Conservation (phyloP, 1,284 basidiomycete genomes). For the Wolfiporia cocos region DNA sequence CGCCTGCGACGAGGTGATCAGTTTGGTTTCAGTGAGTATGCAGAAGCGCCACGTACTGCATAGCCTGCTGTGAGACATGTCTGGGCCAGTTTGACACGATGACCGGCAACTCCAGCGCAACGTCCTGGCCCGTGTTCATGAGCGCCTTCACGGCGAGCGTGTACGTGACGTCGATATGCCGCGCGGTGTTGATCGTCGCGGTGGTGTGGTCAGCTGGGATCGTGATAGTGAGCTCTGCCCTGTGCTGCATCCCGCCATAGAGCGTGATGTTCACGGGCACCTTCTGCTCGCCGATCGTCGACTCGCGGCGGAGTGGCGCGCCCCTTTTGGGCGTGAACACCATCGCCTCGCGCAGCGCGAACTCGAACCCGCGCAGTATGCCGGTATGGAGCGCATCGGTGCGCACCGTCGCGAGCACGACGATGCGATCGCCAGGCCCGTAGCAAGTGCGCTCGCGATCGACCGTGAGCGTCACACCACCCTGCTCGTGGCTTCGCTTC, state of each 20-base stretch:
- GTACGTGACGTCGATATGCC: slow-evolving; percentile 80
- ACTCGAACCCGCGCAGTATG: slow-evolving; percentile 75
- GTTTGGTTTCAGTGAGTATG: slow-evolving; percentile 1
- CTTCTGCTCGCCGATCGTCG: slow-evolving; percentile 57
- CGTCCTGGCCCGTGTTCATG: slow-evolving; percentile 58
- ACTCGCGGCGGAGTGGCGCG: slow-evolving; percentile 48
- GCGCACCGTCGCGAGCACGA: slow-evolving; percentile 63
- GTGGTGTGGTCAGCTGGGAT: slow-evolving; percentile 69
- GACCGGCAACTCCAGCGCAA: slow-evolving; percentile 68
- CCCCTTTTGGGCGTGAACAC: slow-evolving; percentile 56
- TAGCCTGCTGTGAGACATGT: slow-evolving; percentile 55
- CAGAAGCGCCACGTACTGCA: slow-evolving; percentile 38
- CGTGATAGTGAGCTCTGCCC: slow-evolving; percentile 60
- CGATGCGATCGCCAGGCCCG: slow-evolving; percentile 78
- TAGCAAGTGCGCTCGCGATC: slow-evolving; percentile 72
- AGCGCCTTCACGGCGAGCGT: slow-evolving; percentile 70
- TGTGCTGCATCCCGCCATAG: slow-evolving; percentile 64
- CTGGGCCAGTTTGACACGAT: slow-evolving; percentile 79
- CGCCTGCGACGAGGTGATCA: slow-evolving; percentile 35
- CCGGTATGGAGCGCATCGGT: slow-evolving; percentile 60
- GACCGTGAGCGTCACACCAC: slow-evolving; percentile 70
- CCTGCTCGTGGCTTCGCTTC: slow-evolving; percentile 55
- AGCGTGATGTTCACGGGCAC: slow-evolving; percentile 66
- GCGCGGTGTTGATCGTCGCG: slow-evolving; percentile 69
- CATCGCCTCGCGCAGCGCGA: slow-evolving; percentile 69